A percentile compares a stretch with the other conserved stretches of the same genome.
Evolutionary conservation across 371 early-diverging fungal genomes (phyloP).

Genomic region (Mucor piriformis): DNA sequence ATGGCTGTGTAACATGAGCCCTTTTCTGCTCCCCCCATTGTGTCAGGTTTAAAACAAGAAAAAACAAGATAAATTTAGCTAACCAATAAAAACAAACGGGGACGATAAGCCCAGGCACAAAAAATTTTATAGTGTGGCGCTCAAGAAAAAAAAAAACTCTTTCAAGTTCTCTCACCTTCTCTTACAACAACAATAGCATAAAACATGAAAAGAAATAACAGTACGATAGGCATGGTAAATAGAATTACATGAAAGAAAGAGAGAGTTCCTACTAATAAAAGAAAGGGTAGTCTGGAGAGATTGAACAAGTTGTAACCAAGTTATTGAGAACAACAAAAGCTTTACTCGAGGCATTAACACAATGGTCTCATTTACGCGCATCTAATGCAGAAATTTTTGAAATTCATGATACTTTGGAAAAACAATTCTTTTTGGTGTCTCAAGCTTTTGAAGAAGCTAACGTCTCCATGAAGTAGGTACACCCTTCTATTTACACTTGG

Average conservation of each 20-base stretch:
- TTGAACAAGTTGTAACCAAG: conserved; percentile 65
- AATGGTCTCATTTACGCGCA: conserved; percentile 55
- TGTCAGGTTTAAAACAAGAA: background rate
- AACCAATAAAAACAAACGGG: too few relatives aligned
- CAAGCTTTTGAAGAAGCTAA: conserved; percentile 60
- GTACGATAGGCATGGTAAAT: conserved; percentile 25
- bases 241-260: too few relatives aligned
- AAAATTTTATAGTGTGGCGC: background rate
- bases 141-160: background rate
- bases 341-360: conserved; percentile 61
- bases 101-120: too few relatives aligned
- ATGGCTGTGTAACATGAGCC: too few relatives aligned
- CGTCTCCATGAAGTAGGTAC: conserved; percentile 56
- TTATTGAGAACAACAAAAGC: conserved; percentile 62
- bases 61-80: background rate
- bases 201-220: conserved; percentile 28
- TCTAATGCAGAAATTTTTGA: conserved; percentile 58
- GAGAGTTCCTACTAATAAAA: too few relatives aligned
- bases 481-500: background rate
- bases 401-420: conserved; percentile 58
- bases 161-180: background rate
- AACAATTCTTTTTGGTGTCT: conserved; percentile 59
- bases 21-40: too few relatives aligned
- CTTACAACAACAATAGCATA: background rate
- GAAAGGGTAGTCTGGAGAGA: conserved; percentile 47